Evolutionary conservation across 768 basidiomycete species (phyloP), one percentile per base, ranked within the genome.

Genomic region (Pulveroboletus sp.): DNA sequence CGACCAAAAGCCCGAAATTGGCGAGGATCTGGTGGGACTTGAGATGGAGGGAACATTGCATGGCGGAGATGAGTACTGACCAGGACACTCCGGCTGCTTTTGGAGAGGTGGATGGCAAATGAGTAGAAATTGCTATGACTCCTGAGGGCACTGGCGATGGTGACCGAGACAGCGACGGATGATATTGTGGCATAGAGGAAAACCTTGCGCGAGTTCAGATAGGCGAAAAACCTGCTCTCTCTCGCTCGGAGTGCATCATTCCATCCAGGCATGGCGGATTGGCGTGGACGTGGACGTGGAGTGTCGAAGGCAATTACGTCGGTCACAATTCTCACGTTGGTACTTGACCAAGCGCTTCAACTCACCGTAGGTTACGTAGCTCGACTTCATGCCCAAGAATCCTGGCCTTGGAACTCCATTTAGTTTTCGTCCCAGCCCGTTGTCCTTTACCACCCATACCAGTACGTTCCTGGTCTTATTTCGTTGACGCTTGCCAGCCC

Each of bases 51-150:
- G 39, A 32, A 35, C 8, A 32, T 26, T 46, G 35, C 41, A 33
- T 39, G 33, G 33, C 41, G 39, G 18, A 17, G 31, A 28, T 42
- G 17, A 46, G 43, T 17, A 57, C 84, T 54, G 54, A 97, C 96
- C 73, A 99, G 73, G 47, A 94, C 82, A 58, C 90, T 93, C n/a
- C 91, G 83, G 62, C 85, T 92, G 64, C 91, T 94, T 71, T 87
- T 89, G 5, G 91, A 88, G n/a, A 99, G 79, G 62, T 85, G 88
- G 3, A 99, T 91, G 28, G 90, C 82, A 3, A 95, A 86, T 14
- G 93, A 86, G 66, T 94, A 99, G 72, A 97, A 97, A 73, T 93
- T 96, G 61, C 83, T 85, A 60, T 94, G 79, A 46, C 78, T 84
- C 60, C 83, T 79, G 62, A 93, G 77, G 10, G 93, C 93, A 68